Base-by-base conservation (phyloP, 768 basidiomycete genomes). In the Leccinum rimulosum region DNA sequence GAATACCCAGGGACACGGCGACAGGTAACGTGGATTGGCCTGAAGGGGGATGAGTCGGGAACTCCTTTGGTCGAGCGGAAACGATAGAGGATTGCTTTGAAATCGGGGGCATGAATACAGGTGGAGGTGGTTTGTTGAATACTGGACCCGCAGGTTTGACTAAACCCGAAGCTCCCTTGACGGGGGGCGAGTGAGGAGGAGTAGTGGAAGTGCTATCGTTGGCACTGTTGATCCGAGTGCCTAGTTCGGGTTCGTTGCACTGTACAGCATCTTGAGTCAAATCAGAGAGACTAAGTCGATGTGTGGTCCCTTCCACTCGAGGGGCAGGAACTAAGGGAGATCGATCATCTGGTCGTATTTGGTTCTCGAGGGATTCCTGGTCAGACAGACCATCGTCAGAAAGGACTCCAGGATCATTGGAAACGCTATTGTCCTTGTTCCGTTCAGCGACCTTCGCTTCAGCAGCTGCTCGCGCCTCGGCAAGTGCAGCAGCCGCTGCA, bases 391-490 rank as follows among this genome's bases (percentile, higher is more conserved):
- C 33, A 45, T 61, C 61, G 27, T 59, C 63, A 15, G 57, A 69
- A 30, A 68, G 70, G 59, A 69, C 67, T 51, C 77, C 73, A 31
- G 56, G 45, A 28, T 65, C 64, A 7, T 47, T 45, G 17, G 55
- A 51, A 2, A 52, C 58, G 30, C 77, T 77, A 49, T 82, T 77
- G 57, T 79, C 74, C 60, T 80, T 78, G 66, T 86, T 81, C 58
- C 88, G 75, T 68, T 90, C 82, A 2, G 84, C 87, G 25, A 92
- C 78, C 58, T 82, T 80, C 6, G 84, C 88, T 70, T 91, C 87
- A 8, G 89, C 88, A 40, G 60, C 86, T 74, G 73, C 83, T 69
- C 68, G 82, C 14, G 81, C 89, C 72, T 89, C 86, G 11, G 87
- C 88, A 9, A 91, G 79, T 22, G 84, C 86, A 33, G 67, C 77